Evolutionary conservation across 352 stramenopile genomes (phyloP).

Genomic region (Discostella stelligera): DNA sequence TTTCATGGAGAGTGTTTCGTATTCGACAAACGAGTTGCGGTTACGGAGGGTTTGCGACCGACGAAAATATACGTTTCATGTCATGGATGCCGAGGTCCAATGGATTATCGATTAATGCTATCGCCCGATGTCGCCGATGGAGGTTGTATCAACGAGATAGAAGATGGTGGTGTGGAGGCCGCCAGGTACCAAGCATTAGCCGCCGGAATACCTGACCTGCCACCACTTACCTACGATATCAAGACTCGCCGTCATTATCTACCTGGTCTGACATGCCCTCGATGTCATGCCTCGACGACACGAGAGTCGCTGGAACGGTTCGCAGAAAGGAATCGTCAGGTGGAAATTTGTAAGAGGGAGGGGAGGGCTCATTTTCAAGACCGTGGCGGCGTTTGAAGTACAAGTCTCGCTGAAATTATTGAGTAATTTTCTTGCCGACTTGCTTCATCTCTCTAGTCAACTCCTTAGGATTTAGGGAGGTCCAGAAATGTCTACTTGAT

Average conservation of each 20-base stretch:
- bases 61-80: conserved; percentile 56
- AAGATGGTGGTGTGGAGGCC: not conserved
- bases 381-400: not conserved
- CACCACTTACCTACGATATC: conserved; percentile 16
- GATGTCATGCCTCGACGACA: conserved; percentile 38
- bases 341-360: conserved; percentile 42
- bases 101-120: conserved; percentile 46
- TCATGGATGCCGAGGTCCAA: conserved; percentile 66
- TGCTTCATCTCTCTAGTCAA: too few relatives aligned
- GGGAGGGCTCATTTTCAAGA: conserved; percentile 39
- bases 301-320: conserved; percentile 38
- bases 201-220: conserved; percentile 28
- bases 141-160: not conserved
- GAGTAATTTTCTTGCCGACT: too few relatives aligned
- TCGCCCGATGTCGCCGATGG: not conserved
- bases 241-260: conserved; percentile 22
- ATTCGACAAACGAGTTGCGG: conserved; percentile 74
- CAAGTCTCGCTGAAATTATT: too few relatives aligned
- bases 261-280: conserved; percentile 42
- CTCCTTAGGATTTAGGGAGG: too few relatives aligned
- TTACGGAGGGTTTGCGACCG: conserved; percentile 63
- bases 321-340: conserved; percentile 31
- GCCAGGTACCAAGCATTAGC: not conserved
- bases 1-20: conserved; percentile 80
- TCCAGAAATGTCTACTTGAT: too few relatives aligned